Percentiles rank a stretch among this genome's conserved stretches.
Conservation (phyloP, 2,329 filamentous ascomycete species). For the Beauveria scarabaeidicola region DNA sequence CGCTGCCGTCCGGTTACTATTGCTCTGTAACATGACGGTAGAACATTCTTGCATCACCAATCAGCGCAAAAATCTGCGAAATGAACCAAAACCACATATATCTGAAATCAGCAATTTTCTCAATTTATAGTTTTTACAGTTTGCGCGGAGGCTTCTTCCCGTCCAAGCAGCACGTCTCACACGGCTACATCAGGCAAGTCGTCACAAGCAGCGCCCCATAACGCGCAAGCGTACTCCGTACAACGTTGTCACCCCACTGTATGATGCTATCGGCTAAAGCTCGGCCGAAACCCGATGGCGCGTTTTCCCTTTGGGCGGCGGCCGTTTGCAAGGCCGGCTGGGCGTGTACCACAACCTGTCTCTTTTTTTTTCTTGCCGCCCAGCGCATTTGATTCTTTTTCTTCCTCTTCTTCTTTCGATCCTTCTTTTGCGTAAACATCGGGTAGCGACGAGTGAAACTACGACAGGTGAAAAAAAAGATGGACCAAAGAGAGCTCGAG, state of each 20-base stretch:
- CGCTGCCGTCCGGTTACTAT: too few species aligned
- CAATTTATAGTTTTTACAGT: slow-evolving; percentile 28
- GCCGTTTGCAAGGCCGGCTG: not conserved
- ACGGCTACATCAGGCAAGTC: slow-evolving; percentile 2
- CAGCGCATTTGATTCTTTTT: too few species aligned
- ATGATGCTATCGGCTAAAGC: slow-evolving; percentile 2
- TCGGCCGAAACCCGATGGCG: not conserved
- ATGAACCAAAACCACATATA: too few species aligned
- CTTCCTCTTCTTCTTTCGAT: too few species aligned
- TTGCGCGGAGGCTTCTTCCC: not conserved
- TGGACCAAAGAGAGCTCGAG: slow-evolving; percentile 78
- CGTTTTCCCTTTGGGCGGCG: not conserved
- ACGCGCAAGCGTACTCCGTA: not conserved
- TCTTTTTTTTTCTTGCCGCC: too few species aligned
- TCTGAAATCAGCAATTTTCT: not conserved
- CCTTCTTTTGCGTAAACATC: too few species aligned
- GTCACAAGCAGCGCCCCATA: slow-evolving; percentile 5
- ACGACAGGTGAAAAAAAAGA: slow-evolving; percentile 22
- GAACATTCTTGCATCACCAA: too few species aligned
- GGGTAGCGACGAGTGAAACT: too few species aligned
- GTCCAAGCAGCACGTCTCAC: not conserved
- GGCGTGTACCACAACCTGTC: not conserved
- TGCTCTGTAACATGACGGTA: not conserved
- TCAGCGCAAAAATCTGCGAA: too few species aligned
- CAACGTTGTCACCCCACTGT: too few species aligned